Percentiles rank a stretch among this genome's conserved stretches.
Evolutionary conservation across 169 alveolate species (phyloP).

Genomic region (Hepatocystis sp.): DNA sequence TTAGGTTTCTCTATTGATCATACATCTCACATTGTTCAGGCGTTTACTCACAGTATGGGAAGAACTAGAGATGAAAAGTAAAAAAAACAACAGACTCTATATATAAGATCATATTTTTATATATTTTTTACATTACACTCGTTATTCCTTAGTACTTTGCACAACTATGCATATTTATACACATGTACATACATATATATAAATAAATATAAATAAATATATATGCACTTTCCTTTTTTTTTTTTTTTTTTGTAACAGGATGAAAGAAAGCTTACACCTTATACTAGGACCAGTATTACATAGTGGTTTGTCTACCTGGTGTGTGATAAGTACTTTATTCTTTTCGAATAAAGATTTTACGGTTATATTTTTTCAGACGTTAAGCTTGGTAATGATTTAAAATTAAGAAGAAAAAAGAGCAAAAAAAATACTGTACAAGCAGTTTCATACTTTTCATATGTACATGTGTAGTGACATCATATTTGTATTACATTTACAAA

Average conservation of each 20-base stretch:
- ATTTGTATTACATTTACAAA: not conserved
- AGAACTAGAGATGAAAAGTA: constrained; percentile 80
- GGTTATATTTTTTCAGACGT: constrained; percentile 85
- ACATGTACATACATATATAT: no score
- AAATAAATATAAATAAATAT: no score
- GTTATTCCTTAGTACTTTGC: no score
- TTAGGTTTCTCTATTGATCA: constrained; percentile 87
- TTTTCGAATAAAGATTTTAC: constrained; percentile 83
- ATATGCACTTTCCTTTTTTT: not conserved
- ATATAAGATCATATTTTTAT: no score
- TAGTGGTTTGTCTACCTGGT: constrained; percentile 88
- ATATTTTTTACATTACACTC: no score
- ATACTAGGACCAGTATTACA: constrained; percentile 88
- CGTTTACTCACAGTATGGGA: constrained; percentile 88
- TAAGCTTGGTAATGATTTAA: constrained; percentile 82
- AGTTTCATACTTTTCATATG: not conserved
- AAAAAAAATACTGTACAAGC: no score
- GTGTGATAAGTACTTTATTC: constrained; percentile 84
- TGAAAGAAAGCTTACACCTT: constrained; percentile 86
- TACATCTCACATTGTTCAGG: constrained; percentile 88
- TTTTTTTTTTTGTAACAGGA: constrained; percentile 75
- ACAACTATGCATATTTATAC: no score
- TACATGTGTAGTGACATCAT: not conserved
- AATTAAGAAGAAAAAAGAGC: no score
- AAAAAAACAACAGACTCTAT: not conserved